Conservation (phyloP, 805 yeast genomes). For the Dipodascus albidus region DNA sequence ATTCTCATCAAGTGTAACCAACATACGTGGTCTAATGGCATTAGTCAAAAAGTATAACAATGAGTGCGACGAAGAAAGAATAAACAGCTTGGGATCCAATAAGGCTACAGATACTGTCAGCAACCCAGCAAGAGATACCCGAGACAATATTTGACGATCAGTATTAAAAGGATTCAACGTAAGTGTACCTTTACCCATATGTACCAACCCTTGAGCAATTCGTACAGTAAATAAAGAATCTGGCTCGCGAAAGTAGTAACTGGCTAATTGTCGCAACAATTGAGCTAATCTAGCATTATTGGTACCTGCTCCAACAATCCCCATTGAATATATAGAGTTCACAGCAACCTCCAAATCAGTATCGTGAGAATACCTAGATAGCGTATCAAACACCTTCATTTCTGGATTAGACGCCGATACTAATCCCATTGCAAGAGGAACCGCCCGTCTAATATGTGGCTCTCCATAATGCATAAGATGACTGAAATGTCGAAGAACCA, state of each 20-base stretch:
- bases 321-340: conserved; percentile 94
- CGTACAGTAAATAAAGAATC: conserved; percentile 88
- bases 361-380: conserved; percentile 94
- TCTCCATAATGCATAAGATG: conserved; percentile 98
- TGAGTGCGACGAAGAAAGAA: conserved; percentile 63
- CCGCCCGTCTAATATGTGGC: conserved; percentile 80
- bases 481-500: conserved; percentile 93
- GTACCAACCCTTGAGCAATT: conserved; percentile 88
- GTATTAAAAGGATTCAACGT: conserved; percentile 81
- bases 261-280: conserved; percentile 85
- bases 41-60: conserved; percentile 77
- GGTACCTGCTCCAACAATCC: conserved; percentile 96
- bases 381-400: conserved; percentile 92
- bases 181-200: conserved; percentile 92
- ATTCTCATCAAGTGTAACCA: conserved; percentile 84
- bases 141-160: conserved; percentile 78
- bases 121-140: conserved; percentile 81
- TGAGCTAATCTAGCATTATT: conserved; percentile 97
- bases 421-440: conserved; percentile 96
- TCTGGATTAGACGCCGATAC: conserved; percentile 90
- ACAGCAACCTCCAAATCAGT: conserved; percentile 87
- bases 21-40: conserved; percentile 85
- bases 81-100: conserved; percentile 74
- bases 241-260: conserved; percentile 81
- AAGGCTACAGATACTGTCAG: conserved; percentile 75